Conservation (phyloP, 2,329 filamentous ascomycete genomes). For the Hortaea werneckii region DNA sequence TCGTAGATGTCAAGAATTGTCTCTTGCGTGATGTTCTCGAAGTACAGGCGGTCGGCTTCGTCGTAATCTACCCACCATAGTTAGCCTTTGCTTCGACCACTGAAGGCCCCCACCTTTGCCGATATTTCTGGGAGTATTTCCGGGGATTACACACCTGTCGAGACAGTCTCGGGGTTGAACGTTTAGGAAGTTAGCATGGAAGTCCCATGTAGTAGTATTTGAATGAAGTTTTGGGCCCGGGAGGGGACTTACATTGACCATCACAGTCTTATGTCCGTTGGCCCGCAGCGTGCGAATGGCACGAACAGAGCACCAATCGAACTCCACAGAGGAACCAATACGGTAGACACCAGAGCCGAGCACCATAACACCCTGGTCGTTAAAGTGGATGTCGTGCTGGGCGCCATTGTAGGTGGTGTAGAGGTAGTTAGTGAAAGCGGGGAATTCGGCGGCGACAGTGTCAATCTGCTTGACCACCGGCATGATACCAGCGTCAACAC, state of each 20-base stretch:
- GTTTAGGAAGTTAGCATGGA: too few relatives aligned
- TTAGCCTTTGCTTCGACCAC: too few relatives aligned
- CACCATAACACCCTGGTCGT: constrained; percentile 92
- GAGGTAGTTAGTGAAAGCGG: constrained; percentile 87
- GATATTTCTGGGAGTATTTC: too few relatives aligned
- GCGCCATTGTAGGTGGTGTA: constrained; percentile 93
- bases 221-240: background rate
- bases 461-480: constrained; percentile 97
- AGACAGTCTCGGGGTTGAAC: too few relatives aligned
- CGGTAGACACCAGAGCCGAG: constrained; percentile 92
- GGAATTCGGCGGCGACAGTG: constrained; percentile 95
- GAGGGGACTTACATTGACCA: constrained; percentile 56
- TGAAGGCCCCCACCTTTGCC: too few relatives aligned
- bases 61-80: constrained; percentile 78
- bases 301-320: constrained; percentile 96
- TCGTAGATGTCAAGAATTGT: constrained; percentile 90
- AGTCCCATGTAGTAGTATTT: too few relatives aligned
- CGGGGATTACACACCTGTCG: too few relatives aligned
- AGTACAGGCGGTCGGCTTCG: constrained; percentile 88
- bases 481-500: constrained; percentile 75
- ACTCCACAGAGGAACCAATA: constrained; percentile 95
- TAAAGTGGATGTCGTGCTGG: constrained; percentile 72
- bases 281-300: constrained; percentile 83
- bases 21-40: constrained; percentile 89
- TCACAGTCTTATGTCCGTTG: constrained; percentile 82